Conservation (phyloP, 2,329 filamentous ascomycete species). For the Phyllosticta paracitricarpa region DNA sequence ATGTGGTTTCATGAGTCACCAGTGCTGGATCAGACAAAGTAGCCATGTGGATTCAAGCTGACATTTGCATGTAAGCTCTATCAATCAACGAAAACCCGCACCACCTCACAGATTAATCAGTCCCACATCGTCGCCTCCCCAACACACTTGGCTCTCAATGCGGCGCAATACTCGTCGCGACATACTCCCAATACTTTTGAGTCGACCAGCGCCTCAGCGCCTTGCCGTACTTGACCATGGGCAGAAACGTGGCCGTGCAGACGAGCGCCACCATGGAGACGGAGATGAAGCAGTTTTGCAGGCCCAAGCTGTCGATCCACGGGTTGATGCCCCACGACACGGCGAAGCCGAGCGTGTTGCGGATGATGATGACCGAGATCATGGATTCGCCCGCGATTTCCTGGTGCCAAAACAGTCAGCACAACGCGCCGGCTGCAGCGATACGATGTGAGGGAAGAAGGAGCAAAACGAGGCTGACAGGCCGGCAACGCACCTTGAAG, state of each 20-base stretch:
- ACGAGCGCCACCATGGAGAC: conserved; percentile 34
- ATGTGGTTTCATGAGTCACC: too few relatives aligned
- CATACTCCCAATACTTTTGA: conserved; percentile 29
- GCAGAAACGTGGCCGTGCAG: conserved; percentile 28
- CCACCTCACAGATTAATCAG: too few relatives aligned
- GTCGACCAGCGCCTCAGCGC: conserved; percentile 30
- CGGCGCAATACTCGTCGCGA: conserved; percentile 15
- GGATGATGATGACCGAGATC: conserved; percentile 39
- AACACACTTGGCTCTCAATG: not conserved
- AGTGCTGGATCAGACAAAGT: too few relatives aligned
- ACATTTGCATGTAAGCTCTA: too few relatives aligned
- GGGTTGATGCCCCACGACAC: conserved; percentile 41
- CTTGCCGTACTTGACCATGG: conserved; percentile 42
- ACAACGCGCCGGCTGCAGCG: not conserved
- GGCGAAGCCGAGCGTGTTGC: conserved; percentile 42
- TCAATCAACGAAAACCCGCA: too few relatives aligned
- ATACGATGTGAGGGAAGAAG: not conserved
- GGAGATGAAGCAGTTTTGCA: conserved; percentile 34
- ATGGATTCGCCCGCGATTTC: conserved; percentile 40
- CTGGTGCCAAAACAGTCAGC: conserved; percentile 19
- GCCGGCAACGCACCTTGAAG: conserved; percentile 14
- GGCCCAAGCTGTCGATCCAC: conserved; percentile 33
- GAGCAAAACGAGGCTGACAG: too few relatives aligned
- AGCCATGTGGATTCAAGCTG: too few relatives aligned
- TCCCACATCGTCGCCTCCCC: not conserved